phyloP scores from a whole-genome alignment of 2,329 filamentous ascomycete species.

The Hypoxylon sp. region DNA sequence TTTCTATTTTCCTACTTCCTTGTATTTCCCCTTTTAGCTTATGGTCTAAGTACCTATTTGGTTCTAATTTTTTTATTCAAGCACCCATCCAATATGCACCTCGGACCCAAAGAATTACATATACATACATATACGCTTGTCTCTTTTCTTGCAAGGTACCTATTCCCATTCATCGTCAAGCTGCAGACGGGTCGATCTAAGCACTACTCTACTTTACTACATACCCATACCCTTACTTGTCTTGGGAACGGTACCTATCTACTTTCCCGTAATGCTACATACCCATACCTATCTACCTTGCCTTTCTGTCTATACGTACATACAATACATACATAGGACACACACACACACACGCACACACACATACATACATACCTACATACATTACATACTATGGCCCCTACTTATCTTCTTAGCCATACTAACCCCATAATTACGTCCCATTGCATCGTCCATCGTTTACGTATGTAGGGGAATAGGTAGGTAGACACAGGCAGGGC shows the following conservation, averaged over 20 bases:
- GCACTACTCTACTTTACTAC: constrained; percentile 34
- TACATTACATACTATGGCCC: constrained; percentile 25
- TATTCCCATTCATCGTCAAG: constrained; percentile 36
- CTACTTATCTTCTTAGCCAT: constrained; percentile 39
- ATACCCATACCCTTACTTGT: constrained; percentile 32
- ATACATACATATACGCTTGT: constrained; percentile 29
- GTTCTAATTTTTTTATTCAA: constrained; percentile 13
- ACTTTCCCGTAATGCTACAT: neutral
- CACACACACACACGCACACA: neutral
- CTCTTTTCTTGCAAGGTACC: constrained; percentile 27
- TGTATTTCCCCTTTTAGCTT: constrained; percentile 23
- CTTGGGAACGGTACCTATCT: constrained; percentile 24
- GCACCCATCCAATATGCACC: constrained; percentile 20
- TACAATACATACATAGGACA: constrained; percentile 13
- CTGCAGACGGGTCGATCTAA: constrained; percentile 40
- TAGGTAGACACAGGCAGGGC: constrained; percentile 20
- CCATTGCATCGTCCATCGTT: constrained; percentile 40
- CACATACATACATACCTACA: constrained; percentile 11
- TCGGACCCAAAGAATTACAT: constrained; percentile 31
- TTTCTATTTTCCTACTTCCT: constrained; percentile 15
- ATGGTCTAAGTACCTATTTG: constrained; percentile 7
- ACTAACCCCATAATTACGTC: constrained; percentile 44
- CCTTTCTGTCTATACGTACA: constrained; percentile 21
- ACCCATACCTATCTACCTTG: neutral
- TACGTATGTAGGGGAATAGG: constrained; percentile 41